Evolutionary conservation across 139 green algal genomes (phyloP), one percentile per base, ranked within the genome.

Genomic region (Nannochloris sp.): DNA sequence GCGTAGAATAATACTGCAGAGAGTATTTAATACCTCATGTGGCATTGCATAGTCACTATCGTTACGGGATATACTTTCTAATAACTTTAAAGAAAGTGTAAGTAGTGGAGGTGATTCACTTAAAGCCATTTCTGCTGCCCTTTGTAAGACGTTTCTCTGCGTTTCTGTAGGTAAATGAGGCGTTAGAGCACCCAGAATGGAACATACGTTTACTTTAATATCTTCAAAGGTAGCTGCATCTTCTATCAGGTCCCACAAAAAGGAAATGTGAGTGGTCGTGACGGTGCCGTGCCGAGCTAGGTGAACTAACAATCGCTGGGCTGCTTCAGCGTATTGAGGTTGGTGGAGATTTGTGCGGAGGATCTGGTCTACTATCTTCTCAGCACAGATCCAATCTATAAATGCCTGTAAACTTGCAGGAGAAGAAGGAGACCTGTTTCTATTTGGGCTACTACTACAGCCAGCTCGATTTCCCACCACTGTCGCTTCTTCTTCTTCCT

Each of bases 291-390:
- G 56, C 19, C 68, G 62, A 33, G 89, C 67, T 32, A 90, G 65
- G 12, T 58, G 56, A 30, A 79, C 71, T 23, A 96, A 73, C 24
- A 88, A 73, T 4, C 68, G 60, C 42, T 89, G 79, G 2, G 87
- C 70, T 66, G 87, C 75, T 2, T 95, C 83, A 3, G 87, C 77
- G 48, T 96, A 96, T 77, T 97, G 90, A 32, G 76, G 75, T 71
- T 95, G 88, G 66, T 97, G 90, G 61, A 97, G 72, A 74, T 95
- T 89, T 46, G 75, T 74, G 3, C 83, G 76, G 56, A 96, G 74
- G 56, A 96, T 76, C 56, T 75, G 66, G 29, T 71, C 60, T 19
- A 96, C 75, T 14, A 96, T 71, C 32, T 78, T 51, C 6, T 88
- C 48, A 36, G 72, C 3, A 9, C 81, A 38, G 70, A 96, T 64